phyloP scores from a whole-genome alignment of 257 asterid species.

The Solanum chmielewskii region DNA sequence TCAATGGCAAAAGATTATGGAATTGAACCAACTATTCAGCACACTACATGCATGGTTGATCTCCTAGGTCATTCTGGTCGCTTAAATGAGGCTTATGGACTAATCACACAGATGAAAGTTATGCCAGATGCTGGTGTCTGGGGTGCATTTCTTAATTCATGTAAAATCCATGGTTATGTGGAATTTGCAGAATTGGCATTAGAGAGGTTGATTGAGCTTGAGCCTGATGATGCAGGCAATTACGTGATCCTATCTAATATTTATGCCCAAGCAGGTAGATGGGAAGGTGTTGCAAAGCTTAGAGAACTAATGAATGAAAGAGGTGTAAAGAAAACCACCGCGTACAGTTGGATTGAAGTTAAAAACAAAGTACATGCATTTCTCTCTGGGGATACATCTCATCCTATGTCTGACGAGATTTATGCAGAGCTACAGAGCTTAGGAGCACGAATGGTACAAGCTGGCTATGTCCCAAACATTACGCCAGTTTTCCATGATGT shows the following conservation, averaged over 20 bases:
- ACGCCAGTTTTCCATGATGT: conserved; percentile 50
- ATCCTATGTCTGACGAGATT: conserved; percentile 38
- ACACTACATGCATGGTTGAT: conserved; percentile 55
- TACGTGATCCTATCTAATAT: conserved; percentile 46
- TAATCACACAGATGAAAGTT: conserved; percentile 29
- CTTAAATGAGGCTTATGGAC: conserved; percentile 35
- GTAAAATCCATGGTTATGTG: conserved; percentile 43
- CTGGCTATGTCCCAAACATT: conserved; percentile 41
- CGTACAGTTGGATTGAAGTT: conserved; percentile 57
- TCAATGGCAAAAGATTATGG: conserved; percentile 26
- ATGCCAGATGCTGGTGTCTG: conserved; percentile 53
- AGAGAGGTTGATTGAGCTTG: conserved; percentile 34
- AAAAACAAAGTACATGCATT: conserved; percentile 41
- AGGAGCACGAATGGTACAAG: conserved; percentile 28
- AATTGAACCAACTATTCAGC: conserved; percentile 47
- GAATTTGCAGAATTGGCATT: conserved; percentile 48
- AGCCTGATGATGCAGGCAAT: conserved; percentile 50
- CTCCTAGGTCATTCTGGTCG: conserved; percentile 43
- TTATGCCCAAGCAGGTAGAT: conserved; percentile 56
- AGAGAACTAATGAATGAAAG: conserved; percentile 35
- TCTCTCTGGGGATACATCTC: conserved; percentile 49
- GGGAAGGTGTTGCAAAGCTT: conserved; percentile 47
- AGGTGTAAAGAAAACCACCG: conserved; percentile 38
- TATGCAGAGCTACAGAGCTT: conserved; percentile 32
- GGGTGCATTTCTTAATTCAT: conserved; percentile 60